Conservation (phyloP, 2,329 filamentous ascomycete species). For the Onygena corvina region DNA sequence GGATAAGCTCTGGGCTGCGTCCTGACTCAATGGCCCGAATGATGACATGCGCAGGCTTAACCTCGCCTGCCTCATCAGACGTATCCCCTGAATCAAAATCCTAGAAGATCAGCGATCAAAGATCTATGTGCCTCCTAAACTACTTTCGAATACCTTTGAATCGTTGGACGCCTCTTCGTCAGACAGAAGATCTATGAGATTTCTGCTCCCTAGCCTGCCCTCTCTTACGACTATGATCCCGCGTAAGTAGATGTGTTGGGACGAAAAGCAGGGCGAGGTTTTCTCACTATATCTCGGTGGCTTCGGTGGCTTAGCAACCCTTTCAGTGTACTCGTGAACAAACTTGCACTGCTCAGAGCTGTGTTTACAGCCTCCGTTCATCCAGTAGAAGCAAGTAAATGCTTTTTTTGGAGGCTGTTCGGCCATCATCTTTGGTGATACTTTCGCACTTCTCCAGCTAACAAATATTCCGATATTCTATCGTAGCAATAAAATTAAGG, state of each 20-base stretch:
- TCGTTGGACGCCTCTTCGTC: background rate
- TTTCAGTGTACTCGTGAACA: conserved; percentile 22
- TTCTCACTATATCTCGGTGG: conserved; percentile 11
- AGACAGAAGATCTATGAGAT: conserved; percentile 1
- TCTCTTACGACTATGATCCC: background rate
- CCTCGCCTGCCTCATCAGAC: background rate
- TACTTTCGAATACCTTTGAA: background rate
- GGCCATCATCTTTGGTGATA: background rate
- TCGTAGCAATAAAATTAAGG: too few relatives aligned
- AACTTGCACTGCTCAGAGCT: conserved; percentile 21
- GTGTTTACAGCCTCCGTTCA: conserved; percentile 19
- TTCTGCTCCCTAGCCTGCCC: background rate
- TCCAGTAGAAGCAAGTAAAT: conserved; percentile 26
- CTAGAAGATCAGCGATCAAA: background rate
- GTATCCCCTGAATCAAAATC: background rate
- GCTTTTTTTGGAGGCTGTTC: conserved; percentile 16
- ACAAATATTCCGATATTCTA: too few relatives aligned
- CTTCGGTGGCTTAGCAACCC: conserved; percentile 15
- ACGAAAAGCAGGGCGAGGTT: background rate
- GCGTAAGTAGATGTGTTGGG: background rate
- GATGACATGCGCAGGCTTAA: conserved; percentile 6
- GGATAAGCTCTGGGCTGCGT: conserved; percentile 8
- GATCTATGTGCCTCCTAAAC: background rate
- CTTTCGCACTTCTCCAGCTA: too few relatives aligned
- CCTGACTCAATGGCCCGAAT: conserved; percentile 9